Evolutionary conservation across 371 early-diverging fungal genomes (phyloP), one percentile per base, ranked within the genome.

Genomic region (Saksenaea oblongispora): DNA sequence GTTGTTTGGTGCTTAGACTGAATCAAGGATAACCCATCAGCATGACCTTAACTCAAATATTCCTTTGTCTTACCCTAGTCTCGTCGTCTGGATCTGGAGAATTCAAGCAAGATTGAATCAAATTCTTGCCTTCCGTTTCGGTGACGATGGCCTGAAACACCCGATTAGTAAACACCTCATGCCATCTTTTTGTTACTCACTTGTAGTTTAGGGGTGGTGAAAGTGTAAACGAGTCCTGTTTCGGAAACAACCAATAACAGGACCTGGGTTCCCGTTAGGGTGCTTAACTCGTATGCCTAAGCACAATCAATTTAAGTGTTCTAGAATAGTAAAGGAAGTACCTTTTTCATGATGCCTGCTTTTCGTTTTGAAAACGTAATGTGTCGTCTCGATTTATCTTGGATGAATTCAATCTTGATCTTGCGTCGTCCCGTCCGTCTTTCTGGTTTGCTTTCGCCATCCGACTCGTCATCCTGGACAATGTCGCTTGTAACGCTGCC

Each of bases 311-410:
- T 26, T 18, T 57, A 53, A 4, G 51, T 22, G 22, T 10, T 2
- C 18, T 22, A 18, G 7, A 10, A 18, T 22, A 47, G 51, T 10
- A 47, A n/a, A 7, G 14, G 42, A 14, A 0, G 14, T 71, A 88
- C 92, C 88, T 98, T 99, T 78, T 98, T 99, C 97, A 99, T 96
- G 66, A 99, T 94, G 41, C 99, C 99, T 35, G 97, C 95, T 76
- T 98, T 99, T 73, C 99, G 86, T 78, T 99, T 99, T 70, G 91
- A 91, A 73, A 99, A 99, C 15, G 98, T 98, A 62, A 98, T 97
- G 66, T 96, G 94, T 67, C 99, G 87, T 62, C 95, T 84, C 62
- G 89, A 91, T 80, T 95, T 96, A 71, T 96, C 97, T 62, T 92
- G 90, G 58, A 99, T 99, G 69, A 92, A 98, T 74, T 95, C 96